Base-by-base conservation (phyloP, 805 yeast species). In the Cyberlindnera misumaiensis region DNA sequence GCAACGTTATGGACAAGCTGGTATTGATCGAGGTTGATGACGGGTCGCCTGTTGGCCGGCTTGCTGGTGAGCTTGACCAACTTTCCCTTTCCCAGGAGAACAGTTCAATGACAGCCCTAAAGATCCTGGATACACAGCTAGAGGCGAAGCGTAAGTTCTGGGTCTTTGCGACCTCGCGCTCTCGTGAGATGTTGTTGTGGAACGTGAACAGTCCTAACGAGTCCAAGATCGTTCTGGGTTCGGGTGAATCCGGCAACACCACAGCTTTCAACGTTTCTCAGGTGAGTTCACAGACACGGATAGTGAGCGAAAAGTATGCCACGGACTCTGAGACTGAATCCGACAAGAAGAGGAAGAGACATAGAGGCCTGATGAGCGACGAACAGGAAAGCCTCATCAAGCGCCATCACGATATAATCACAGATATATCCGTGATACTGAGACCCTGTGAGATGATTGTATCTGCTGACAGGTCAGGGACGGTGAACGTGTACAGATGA, bases 401-500 rank as follows among this genome's bases (percentile, higher is more conserved):
- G 35, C 64, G 63, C 31, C 82, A 76, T 42, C 68, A 64, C 28
- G 84, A 80, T 40, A 47, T 62, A 2, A 67, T 82, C 28, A 66
- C 67, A 3, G 80, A 64, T 29, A 59, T 80, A 4, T 68, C 67
- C 0, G 50, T 72, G 13, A 55, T 77, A 12, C 45, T 61, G 12
- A 52, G 57, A 9, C 86, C 86, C 0, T 72, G 69, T 41, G 75
- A 72, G 30, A 70, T 83, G 76, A 55, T 83, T 3, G 60, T 84
- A 3, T 67, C 83, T 3, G 86, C 64, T 3, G 94, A 84, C 47
- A 62, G 86, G 40, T 68, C 75, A 30, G 95, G 95, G 0, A 64
- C 62, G 3, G 64, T 85, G 25, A 76, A 77, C 52, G 72, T 83
- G 3, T 82, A 74, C 55, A 70, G 66, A 48, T 73, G 50, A 39